These are phyloP conservation scores for Solanum corneliomulleri DNA, from an alignment of 257 asterid species.

Conservation along the genomic window DNA sequence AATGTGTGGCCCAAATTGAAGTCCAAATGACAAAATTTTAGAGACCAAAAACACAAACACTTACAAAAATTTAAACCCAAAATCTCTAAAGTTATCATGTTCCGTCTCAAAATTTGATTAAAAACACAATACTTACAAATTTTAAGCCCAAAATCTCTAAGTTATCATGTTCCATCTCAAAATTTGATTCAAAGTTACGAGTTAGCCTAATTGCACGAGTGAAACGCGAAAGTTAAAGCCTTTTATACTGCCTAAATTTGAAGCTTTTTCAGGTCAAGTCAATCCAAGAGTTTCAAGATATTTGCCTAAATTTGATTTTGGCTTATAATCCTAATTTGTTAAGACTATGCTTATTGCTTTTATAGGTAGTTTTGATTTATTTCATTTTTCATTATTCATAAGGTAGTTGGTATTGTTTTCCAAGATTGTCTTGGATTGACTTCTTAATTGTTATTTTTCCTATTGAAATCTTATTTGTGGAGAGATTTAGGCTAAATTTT, in stretches of 20 bases:
- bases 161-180: background rate
- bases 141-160: background rate
- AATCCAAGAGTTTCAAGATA: background rate
- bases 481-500: background rate
- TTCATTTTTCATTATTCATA: background rate
- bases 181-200: too few species aligned
- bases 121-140: too few species aligned
- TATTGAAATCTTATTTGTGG: background rate
- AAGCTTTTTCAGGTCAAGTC: background rate
- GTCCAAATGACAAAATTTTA: background rate
- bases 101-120: too few species aligned
- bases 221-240: background rate
- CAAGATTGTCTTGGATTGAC: background rate
- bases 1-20: background rate
- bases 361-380: background rate
- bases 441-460: background rate
- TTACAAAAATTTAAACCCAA: background rate
- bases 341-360: background rate
- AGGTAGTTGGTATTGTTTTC: background rate
- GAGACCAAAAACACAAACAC: background rate
- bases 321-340: background rate
- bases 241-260: background rate
- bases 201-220: background rate
- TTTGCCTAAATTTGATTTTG: background rate
- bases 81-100: background rate